Evolutionary conservation across 2,329 filamentous ascomycete genomes (phyloP), one percentile per base, ranked within the genome.

Genomic region (Xylariaceae sp.): DNA sequence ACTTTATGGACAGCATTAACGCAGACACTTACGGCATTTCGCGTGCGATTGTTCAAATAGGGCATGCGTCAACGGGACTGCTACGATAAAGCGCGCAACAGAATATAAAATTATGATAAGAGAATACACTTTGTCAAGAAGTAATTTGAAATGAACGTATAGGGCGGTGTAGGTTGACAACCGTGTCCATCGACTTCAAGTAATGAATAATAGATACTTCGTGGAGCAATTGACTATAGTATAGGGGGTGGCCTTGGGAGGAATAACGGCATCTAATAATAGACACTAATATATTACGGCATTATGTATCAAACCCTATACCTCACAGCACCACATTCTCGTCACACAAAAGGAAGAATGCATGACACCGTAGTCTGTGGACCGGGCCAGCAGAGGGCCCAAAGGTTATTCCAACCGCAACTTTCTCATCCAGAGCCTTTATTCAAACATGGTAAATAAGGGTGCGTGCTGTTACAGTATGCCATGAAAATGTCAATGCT

Each of bases 221-320:
- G 4, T 26, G 23, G 23, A 26, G 9, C 23, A 26, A 26, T 26
- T 26, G 23, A 26, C 23, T 26, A 26, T 26, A 26, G 23, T 9
- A 26, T 26, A 26, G 23, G 23, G 23, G 23, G 9, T 26, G 20
- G 14, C 14, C 20, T 9, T 19, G 49, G 45, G 47, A 57, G 48
- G 50, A 59, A 46, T 48, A 56, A 18, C 53, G 23, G 49, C 50
- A 62, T 57, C 48, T 53, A 71, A 71, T 53, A 71, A 71, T 73
- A 75, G 67, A 75, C 70, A 76, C 69, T 75, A 74, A 66, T 73
- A 72, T 73, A 77, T 77, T 78, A 78, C 74, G 76, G 70, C 70
- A 74, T 73, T 74, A 75, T 69, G 71, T 74, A 75, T 69, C 70
- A 72, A 67, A 74, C 71, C 72, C 72, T 65, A 57, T 53, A 68